phyloP scores from a whole-genome alignment of 306 rosid genomes.

The Fragaria iinumae region DNA sequence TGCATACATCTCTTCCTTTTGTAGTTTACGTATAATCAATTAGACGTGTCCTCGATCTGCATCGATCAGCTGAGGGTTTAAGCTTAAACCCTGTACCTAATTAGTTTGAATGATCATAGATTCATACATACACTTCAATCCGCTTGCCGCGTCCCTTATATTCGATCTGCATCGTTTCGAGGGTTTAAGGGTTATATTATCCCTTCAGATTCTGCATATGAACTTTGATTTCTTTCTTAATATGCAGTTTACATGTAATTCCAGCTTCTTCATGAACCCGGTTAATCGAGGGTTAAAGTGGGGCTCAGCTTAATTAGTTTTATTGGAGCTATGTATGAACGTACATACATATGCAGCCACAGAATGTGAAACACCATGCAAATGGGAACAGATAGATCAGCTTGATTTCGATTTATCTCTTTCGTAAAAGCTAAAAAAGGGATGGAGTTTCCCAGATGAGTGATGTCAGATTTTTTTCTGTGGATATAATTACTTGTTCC shows the following conservation, averaged over 20 bases:
- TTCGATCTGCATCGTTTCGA: neutral
- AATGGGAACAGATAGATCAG: neutral
- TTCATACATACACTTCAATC: neutral
- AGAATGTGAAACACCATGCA: neutral
- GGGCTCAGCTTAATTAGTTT: neutral
- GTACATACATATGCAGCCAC: neutral
- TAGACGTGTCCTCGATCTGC: neutral
- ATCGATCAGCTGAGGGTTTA: neutral
- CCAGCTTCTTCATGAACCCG: neutral
- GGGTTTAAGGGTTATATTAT: neutral
- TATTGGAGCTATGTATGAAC: neutral
- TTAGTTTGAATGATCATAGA: neutral
- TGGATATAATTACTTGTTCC: neutral
- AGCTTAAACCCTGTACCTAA: neutral
- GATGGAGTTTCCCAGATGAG: neutral
- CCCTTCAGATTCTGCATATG: neutral
- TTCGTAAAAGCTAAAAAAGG: neutral
- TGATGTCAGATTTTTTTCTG: neutral
- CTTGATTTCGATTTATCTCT: neutral
- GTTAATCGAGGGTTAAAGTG: neutral
- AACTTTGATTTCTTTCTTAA: neutral
- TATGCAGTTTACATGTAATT: neutral
- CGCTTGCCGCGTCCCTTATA: neutral
- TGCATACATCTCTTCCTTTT: neutral
- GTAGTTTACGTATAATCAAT: neutral